Evolutionary conservation across 2,329 filamentous ascomycete genomes (phyloP).

Genomic region (Fonsecaea pedrosoi): DNA sequence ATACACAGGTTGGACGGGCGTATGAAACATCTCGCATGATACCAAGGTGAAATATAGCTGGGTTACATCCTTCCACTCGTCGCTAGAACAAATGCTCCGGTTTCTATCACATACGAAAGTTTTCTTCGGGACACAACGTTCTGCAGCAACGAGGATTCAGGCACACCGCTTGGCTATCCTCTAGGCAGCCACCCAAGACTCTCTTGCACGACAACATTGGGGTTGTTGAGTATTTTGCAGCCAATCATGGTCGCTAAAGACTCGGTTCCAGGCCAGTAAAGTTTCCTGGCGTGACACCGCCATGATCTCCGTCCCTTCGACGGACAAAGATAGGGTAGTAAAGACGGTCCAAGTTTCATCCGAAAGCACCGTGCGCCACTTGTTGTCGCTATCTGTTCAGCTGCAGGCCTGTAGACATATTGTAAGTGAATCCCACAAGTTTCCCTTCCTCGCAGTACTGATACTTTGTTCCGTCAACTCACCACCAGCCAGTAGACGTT

Average conservation of each 20-base stretch:
- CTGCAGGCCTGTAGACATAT: neutral
- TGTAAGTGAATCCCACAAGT: neutral
- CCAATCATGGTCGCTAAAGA: neutral
- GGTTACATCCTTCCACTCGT: too few species aligned
- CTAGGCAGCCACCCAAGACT: too few species aligned
- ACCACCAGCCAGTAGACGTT: neutral
- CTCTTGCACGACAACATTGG: neutral
- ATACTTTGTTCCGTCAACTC: neutral
- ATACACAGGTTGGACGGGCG: too few species aligned
- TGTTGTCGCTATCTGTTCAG: neutral
- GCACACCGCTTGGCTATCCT: too few species aligned
- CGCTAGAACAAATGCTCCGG: too few species aligned
- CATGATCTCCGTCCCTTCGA: neutral
- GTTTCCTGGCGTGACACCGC: neutral
- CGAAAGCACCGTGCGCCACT: neutral
- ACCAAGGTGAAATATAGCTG: too few species aligned
- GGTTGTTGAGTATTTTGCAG: neutral
- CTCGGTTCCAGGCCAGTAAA: neutral
- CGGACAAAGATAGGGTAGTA: neutral
- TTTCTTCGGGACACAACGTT: too few species aligned
- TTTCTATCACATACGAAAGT: too few species aligned
- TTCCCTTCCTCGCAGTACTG: neutral
- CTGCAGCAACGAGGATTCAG: too few species aligned
- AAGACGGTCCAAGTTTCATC: conserved; percentile 4
- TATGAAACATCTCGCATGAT: too few species aligned